A percentile compares a stretch with the other conserved stretches of the same genome.
These are phyloP conservation scores for Astraeus odoratus DNA, from an alignment of 768 basidiomycete genomes.

Conservation along the genomic window DNA sequence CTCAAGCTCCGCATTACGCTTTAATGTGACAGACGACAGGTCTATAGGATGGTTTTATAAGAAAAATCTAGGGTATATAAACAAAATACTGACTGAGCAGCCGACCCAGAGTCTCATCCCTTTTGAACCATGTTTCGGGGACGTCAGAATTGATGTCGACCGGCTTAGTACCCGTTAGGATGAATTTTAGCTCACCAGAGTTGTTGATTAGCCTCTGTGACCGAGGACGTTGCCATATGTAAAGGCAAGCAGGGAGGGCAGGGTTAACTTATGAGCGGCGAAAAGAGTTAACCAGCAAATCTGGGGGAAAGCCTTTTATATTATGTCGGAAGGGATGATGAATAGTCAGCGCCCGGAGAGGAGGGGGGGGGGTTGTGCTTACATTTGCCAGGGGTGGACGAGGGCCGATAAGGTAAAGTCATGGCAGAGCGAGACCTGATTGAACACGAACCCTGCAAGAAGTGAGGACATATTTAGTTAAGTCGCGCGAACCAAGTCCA, in stretches of 20 bases:
- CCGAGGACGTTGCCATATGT: slow-evolving; percentile 49
- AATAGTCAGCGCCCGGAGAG: slow-evolving; percentile 34
- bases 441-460: slow-evolving; percentile 14
- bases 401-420: slow-evolving; percentile 26
- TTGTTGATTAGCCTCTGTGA: slow-evolving; percentile 55
- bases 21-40: slow-evolving; percentile 56
- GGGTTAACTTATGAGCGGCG: slow-evolving; percentile 28
- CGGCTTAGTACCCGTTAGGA: no score
- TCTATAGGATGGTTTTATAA: slow-evolving; percentile 31
- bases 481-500: slow-evolving; percentile 23
- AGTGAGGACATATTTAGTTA: slow-evolving; percentile 18
- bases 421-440: slow-evolving; percentile 9
- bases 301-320: slow-evolving; percentile 29
- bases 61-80: slow-evolving; percentile 5
- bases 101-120: slow-evolving; percentile 62
- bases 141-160: slow-evolving; percentile 14
- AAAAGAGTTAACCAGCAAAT: slow-evolving; percentile 22
- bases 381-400: slow-evolving; percentile 41
- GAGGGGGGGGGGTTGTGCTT: slow-evolving; percentile 37
- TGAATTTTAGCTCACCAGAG: slow-evolving; percentile 44
- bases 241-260: slow-evolving; percentile 27
- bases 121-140: slow-evolving; percentile 21
- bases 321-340: slow-evolving; percentile 23
- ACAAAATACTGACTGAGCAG: slow-evolving; percentile 43
- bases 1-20: slow-evolving; percentile 59